Evolutionary conservation across 2,329 filamentous ascomycete genomes (phyloP), one percentile per base, ranked within the genome.

Genomic region (Mycosphaerelloides madeirae): DNA sequence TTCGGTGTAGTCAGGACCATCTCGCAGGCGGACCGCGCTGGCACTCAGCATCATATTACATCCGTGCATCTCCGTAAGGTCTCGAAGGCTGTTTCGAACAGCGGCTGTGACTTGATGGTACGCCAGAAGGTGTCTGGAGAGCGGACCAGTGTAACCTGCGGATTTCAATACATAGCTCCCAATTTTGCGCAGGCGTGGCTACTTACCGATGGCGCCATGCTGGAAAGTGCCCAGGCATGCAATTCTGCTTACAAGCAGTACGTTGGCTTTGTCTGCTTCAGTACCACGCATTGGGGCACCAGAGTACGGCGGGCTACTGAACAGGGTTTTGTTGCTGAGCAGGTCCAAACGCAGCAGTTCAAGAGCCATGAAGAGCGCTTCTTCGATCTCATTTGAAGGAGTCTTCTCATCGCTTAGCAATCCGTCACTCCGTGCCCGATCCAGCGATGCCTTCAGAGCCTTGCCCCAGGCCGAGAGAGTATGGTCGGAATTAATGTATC

Each of bases 41-140:
- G 83, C 87, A 56, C 83, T 83, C 59, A 96, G 74, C 55, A 96
- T 83, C 72, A 95, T 80, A 22, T 85, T 84, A 5, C 83, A 83
- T 15, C 90, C 74, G 51, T 91, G 80, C 32, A 88, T 85, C 67
- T 98, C 93, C 12, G 93, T 71, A 29, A 97, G 70, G 63, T 95
- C 89, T 37, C 93, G 81, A 52, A 95, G 76, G 28, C 83, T 81
- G 52, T 84, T 80, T 31, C 90, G 84, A 18, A 96, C 83, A 31
- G 86, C 81, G 2, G 84, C 84, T 31, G 88, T 82, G 46, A 97
- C 75, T 1, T 88, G 90, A 49, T 88, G 85, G 72, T 90, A 98
- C 19, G 82, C 83, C 32, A 98, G 76, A 41, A 96, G 75, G 55
- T 91, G 89, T 66, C 93, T 84, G 73, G 89, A 95, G 1, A 98